These are phyloP conservation scores for Acorus calamus DNA, from an alignment of 106 monocot genomes.

Conservation along the genomic window DNA sequence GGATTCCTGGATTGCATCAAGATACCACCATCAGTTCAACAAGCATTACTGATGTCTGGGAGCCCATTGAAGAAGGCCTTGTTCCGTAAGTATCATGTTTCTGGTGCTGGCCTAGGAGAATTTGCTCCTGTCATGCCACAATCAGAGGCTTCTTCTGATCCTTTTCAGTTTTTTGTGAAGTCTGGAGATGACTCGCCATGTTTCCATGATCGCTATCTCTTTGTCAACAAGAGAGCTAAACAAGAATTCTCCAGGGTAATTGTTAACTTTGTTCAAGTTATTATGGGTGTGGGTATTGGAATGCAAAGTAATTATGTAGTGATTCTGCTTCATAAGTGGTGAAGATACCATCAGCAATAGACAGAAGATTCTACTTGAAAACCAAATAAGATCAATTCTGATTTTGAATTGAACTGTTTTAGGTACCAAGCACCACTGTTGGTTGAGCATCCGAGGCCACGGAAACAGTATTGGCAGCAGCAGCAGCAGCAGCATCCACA, in stretches of 20 bases:
- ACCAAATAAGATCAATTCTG: background rate
- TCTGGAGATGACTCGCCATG: slow-evolving; percentile 88
- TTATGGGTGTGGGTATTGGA: background rate
- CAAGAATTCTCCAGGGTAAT: slow-evolving; percentile 62
- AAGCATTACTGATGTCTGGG: slow-evolving; percentile 96
- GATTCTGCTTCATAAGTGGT: no score
- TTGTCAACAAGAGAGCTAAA: slow-evolving; percentile 56
- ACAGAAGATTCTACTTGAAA: no score
- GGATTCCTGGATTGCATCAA: slow-evolving; percentile 78
- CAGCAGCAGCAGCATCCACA: slow-evolving; percentile 26
- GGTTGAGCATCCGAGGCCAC: slow-evolving; percentile 43
- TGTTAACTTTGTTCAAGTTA: background rate
- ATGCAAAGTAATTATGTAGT: background rate
- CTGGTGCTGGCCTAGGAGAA: background rate
- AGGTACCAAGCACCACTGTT: slow-evolving; percentile 73
- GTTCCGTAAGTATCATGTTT: slow-evolving; percentile 50
- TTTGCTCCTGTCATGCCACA: background rate
- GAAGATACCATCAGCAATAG: no score
- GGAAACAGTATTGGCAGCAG: slow-evolving; percentile 32
- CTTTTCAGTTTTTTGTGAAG: slow-evolving; percentile 28
- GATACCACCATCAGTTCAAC: slow-evolving; percentile 73
- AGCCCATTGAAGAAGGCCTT: slow-evolving; percentile 98
- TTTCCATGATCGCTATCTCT: slow-evolving; percentile 92
- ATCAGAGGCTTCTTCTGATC: background rate
- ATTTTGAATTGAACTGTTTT: slow-evolving; percentile 3